phyloP scores from a whole-genome alignment of 192 early-diverging fungal species.

The Coemansia sp. region DNA sequence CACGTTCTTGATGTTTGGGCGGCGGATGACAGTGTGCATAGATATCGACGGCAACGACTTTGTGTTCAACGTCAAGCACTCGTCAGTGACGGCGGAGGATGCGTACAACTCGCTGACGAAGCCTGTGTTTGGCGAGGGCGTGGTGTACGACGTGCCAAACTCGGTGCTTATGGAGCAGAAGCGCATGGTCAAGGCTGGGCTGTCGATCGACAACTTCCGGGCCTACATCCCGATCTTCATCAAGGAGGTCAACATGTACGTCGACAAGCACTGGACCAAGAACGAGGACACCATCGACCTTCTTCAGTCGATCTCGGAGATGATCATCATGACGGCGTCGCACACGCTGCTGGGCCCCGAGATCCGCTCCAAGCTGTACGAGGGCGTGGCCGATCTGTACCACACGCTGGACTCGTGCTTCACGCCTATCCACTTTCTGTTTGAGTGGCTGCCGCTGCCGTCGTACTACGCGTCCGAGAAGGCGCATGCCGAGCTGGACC shows the following conservation, averaged over 20 bases:
- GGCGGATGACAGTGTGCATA: constrained; percentile 83
- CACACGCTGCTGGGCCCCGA: constrained; percentile 93
- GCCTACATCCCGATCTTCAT: constrained; percentile 85
- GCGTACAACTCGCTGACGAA: constrained; percentile 92
- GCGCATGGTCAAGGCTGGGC: constrained; percentile 93
- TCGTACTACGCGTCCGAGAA: constrained; percentile 81
- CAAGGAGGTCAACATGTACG: constrained; percentile 78
- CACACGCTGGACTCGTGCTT: constrained; percentile 93
- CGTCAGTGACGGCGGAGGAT: constrained; percentile 84
- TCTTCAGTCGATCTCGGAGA: constrained; percentile 78
- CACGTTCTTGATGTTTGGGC: constrained; percentile 91
- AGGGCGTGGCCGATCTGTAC: constrained; percentile 86
- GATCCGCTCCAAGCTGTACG: constrained; percentile 81
- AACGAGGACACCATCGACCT: constrained; percentile 63
- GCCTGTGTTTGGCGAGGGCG: constrained; percentile 91
- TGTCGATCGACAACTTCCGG: constrained; percentile 84
- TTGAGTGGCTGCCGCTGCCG: constrained; percentile 88
- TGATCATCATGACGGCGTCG: constrained; percentile 94
- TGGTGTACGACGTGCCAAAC: constrained; percentile 96
- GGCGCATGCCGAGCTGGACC: constrained; percentile 80
- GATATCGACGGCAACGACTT: constrained; percentile 95
- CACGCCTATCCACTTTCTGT: constrained; percentile 92
- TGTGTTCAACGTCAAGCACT: constrained; percentile 90
- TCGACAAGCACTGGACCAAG: constrained; percentile 64
- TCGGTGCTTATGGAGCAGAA: constrained; percentile 97